Conservation (phyloP, 208 protist genomes). For the Angomonas ambiguus region DNA sequence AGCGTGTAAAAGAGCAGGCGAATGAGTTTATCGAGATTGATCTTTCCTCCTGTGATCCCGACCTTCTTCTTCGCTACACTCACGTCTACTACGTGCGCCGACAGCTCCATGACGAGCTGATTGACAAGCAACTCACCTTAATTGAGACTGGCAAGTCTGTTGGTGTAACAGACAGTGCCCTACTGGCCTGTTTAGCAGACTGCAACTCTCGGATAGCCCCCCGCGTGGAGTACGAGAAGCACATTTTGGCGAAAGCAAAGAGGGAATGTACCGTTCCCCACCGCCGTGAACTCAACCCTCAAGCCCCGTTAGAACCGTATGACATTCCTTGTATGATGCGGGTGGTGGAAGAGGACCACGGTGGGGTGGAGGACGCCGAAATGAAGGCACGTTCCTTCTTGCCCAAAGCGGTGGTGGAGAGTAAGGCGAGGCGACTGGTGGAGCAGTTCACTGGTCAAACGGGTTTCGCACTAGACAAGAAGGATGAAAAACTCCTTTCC, state of each 20-base stretch:
- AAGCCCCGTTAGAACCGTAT: slow-evolving; percentile 59
- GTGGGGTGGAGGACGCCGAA: slow-evolving; percentile 62
- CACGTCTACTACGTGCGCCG: slow-evolving; percentile 82
- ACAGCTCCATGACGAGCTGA: slow-evolving; percentile 67
- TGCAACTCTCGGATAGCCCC: slow-evolving; percentile 42
- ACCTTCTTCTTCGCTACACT: slow-evolving; percentile 81
- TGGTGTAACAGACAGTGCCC: slow-evolving; percentile 44
- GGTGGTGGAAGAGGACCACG: slow-evolving; percentile 67
- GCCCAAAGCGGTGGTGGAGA: slow-evolving; percentile 51
- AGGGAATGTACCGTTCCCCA: slow-evolving; percentile 38
- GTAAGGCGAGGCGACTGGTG: slow-evolving; percentile 42
- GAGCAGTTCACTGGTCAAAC: slow-evolving; percentile 33
- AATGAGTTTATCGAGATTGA: slow-evolving; percentile 89
- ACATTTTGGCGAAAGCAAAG: slow-evolving; percentile 53
- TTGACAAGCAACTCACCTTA: slow-evolving; percentile 75
- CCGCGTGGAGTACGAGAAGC: slow-evolving; percentile 58
- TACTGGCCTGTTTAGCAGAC: slow-evolving; percentile 52
- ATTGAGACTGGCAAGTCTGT: slow-evolving; percentile 73
- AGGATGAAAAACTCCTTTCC: slow-evolving; percentile 71
- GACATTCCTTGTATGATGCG: slow-evolving; percentile 90
- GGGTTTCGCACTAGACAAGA: slow-evolving; percentile 50
- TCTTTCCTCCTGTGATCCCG: slow-evolving; percentile 73
- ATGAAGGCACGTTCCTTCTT: slow-evolving; percentile 75
- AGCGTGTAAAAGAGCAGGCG: slow-evolving; percentile 84
- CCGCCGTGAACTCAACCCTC: slow-evolving; percentile 68